Evolutionary conservation across 352 stramenopile genomes (phyloP).

Genomic region (Phytophthora cryptogea): DNA sequence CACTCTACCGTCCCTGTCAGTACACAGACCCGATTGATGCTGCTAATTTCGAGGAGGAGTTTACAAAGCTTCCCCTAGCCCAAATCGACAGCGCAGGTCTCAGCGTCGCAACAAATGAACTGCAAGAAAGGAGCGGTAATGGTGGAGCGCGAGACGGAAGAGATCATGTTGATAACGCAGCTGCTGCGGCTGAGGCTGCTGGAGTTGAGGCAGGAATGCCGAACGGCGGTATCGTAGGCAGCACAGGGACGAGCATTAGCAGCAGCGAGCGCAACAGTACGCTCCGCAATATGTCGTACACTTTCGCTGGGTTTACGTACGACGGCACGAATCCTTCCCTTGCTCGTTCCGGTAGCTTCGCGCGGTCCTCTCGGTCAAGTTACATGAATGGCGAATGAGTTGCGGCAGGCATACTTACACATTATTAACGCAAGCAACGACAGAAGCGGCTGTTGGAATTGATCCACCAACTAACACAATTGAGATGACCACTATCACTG

Average conservation of each 20-base stretch:
- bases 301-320: slow-evolving; percentile 85
- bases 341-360: slow-evolving; percentile 41
- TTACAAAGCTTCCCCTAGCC: slow-evolving; percentile 74
- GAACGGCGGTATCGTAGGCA: slow-evolving; percentile 35
- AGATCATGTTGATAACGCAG: slow-evolving; percentile 23
- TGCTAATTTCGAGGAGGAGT: slow-evolving; percentile 87
- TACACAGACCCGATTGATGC: slow-evolving; percentile 85
- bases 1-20: slow-evolving; percentile 81
- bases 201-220: slow-evolving; percentile 22
- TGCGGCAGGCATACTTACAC: slow-evolving; percentile 17
- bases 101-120: slow-evolving; percentile 56
- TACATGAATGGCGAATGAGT: slow-evolving; percentile 22
- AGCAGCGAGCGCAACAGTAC: slow-evolving; percentile 58
- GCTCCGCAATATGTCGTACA: slow-evolving; percentile 85
- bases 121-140: slow-evolving; percentile 28
- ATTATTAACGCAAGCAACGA: slow-evolving; percentile 35
- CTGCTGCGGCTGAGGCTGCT: slow-evolving; percentile 16
- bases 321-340: slow-evolving; percentile 64
- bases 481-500: slow-evolving; percentile 5
- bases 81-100: slow-evolving; percentile 73
- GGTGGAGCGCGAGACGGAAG: slow-evolving; percentile 16
- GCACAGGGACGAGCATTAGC: slow-evolving; percentile 40
- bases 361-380: slow-evolving; percentile 29
- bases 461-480: slow-evolving; percentile 4
- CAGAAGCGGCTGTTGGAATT: background rate